Evolutionary conservation across 2,329 filamentous ascomycete genomes (phyloP), one percentile per base, ranked within the genome.

Genomic region (Botrytis fabae): DNA sequence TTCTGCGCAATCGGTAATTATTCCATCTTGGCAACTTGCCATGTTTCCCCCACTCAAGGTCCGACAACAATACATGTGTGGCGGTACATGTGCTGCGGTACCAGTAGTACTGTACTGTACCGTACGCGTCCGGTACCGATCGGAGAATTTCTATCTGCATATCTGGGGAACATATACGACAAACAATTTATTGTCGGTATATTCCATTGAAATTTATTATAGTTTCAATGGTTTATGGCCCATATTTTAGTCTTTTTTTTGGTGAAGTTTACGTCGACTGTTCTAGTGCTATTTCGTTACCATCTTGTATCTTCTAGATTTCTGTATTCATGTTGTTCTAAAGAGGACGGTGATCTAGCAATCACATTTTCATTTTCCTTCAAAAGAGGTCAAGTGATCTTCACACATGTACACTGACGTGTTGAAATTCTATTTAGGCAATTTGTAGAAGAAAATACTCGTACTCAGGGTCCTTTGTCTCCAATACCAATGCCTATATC

Each of bases 361-460:
- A 66, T 10, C 46, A 51, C 12, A 57, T 54, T 10, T 40, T 2
- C 8, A 40, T 14, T 66, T 38, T 68, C 25, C 16, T 28, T 42
- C n/a, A 12, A 4, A 38, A 57, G 7, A n/a, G 35, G 25, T 57
- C 64, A 28, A 57, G 35, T 68, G 64, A 42, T n/a, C 35, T 22
- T 42, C 48, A 54, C 25, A 2, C 38, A 28, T 57, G 25, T 28
- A 28, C 6, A 40, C 42, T 10, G 16, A n/a, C 64, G 40, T 54
- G 25, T 28, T 68, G 46, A 40, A 40, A 25, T 40, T 40, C 35
- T 22, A 54, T 68, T 54, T 57, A 68, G 46, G 48, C 64, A 68
- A 42, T 28, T n/a, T 42, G 5, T 57, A 18, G 20, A n/a, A 38
- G 8, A 40, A 14, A 22, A 5, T 10, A 54, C 20, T 40, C 20